These are phyloP conservation scores for Botrytis cinerea DNA, from an alignment of 2,329 filamentous ascomycete species.

Conservation along the genomic window DNA sequence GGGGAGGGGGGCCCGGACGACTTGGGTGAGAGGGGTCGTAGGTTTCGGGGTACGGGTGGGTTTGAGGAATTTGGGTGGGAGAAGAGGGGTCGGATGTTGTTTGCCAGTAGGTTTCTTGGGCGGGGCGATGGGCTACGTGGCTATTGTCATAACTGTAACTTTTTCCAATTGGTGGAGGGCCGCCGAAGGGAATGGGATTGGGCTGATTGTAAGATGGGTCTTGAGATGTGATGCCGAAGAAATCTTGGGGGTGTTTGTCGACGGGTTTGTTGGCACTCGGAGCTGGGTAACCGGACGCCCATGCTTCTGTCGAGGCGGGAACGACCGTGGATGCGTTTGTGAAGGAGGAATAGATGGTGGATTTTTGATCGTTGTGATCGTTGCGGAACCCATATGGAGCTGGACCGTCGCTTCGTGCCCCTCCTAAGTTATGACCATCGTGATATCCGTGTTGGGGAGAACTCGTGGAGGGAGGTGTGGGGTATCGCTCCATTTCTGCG, in stretches of 20 bases:
- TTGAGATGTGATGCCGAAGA: conserved; percentile 6
- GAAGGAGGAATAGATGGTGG: neutral
- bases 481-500: conserved; percentile 13
- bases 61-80: neutral
- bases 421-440: neutral
- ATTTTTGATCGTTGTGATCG: neutral
- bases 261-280: neutral
- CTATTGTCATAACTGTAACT: neutral
- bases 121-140: conserved; percentile 15
- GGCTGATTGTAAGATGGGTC: neutral
- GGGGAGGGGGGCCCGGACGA: neutral
- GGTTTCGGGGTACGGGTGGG: neutral
- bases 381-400: neutral
- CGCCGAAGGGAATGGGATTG: neutral
- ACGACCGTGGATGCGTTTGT: neutral
- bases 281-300: neutral
- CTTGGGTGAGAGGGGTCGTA: conserved; percentile 6
- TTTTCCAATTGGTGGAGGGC: neutral
- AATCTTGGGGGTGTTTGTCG: neutral
- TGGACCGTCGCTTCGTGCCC: neutral
- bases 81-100: conserved; percentile 22
- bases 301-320: conserved; percentile 1
- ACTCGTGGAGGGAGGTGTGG: conserved; percentile 12
- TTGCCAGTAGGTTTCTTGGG: conserved; percentile 30
- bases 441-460: conserved; percentile 3